Evolutionary conservation across 495 filamentous ascomycete genomes (phyloP).

Genomic region (Hyaloscypha variabilis): DNA sequence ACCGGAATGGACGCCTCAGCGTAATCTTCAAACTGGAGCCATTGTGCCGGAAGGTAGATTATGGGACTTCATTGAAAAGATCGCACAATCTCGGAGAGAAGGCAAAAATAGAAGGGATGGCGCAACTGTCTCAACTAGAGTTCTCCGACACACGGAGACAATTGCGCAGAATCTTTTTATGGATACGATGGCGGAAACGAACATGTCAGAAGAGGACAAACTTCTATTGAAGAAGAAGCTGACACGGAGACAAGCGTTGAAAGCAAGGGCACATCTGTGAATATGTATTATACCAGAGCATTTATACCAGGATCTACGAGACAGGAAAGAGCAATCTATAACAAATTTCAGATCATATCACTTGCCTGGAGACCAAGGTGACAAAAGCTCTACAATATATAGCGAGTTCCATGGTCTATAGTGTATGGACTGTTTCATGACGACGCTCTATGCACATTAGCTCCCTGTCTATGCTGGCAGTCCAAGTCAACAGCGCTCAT

Average conservation of each 20-base stretch:
- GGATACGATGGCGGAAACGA: slow-evolving; percentile 33
- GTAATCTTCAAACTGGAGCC: slow-evolving; percentile 56
- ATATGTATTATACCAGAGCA: slow-evolving; percentile 7
- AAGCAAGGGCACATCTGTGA: slow-evolving; percentile 51
- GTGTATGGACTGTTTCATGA: background rate
- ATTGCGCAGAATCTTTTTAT: slow-evolving; percentile 52
- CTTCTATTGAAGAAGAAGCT: slow-evolving; percentile 35
- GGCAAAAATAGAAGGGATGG: slow-evolving; percentile 95
- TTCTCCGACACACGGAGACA: slow-evolving; percentile 51
- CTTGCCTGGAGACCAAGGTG: background rate
- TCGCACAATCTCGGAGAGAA: slow-evolving; percentile 79
- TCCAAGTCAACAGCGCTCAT: too few relatives aligned
- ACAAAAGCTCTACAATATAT: background rate
- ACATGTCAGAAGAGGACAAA: slow-evolving; percentile 30
- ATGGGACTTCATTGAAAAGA: slow-evolving; percentile 89
- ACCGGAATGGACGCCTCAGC: slow-evolving; percentile 74
- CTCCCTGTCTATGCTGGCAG: too few relatives aligned
- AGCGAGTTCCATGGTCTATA: background rate
- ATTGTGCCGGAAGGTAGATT: slow-evolving; percentile 72
- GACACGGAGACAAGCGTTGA: slow-evolving; percentile 43
- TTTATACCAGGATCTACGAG: slow-evolving; percentile 19
- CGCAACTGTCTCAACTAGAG: slow-evolving; percentile 82
- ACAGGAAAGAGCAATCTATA: slow-evolving; percentile 7
- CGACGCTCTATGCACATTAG: too few relatives aligned
- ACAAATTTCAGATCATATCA: background rate